Evolutionary conservation across 306 rosid genomes (phyloP).

Genomic region (Dryas drummondii): DNA sequence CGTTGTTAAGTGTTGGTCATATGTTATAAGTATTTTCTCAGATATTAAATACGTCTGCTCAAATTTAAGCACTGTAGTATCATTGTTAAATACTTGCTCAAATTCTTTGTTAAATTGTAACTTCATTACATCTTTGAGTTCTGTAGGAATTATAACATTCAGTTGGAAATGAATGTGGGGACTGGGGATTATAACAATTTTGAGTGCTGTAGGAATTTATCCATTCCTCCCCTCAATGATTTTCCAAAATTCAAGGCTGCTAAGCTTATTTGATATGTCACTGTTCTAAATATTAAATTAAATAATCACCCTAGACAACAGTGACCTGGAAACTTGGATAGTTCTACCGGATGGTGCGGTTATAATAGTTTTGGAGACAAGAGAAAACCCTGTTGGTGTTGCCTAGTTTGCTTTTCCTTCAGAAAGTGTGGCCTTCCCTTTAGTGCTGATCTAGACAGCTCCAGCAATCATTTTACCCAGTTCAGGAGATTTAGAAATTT

Average conservation of each 20-base stretch:
- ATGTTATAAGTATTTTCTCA: too few species aligned
- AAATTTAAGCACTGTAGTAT: too few species aligned
- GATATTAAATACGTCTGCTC: too few species aligned
- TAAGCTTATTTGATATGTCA: background rate
- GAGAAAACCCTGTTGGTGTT: background rate
- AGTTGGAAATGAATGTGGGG: too few species aligned
- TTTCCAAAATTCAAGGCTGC: background rate
- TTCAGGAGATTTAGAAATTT: background rate
- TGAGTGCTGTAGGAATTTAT: too few species aligned
- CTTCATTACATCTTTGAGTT: too few species aligned
- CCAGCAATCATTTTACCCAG: background rate
- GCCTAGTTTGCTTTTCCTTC: background rate
- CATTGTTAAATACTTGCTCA: too few species aligned
- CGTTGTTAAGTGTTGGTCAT: too few species aligned
- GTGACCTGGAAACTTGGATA: background rate
- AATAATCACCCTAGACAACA: background rate
- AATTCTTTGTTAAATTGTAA: too few species aligned
- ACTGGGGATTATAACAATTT: too few species aligned
- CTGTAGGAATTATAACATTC: too few species aligned
- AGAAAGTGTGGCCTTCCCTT: background rate
- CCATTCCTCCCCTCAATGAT: background rate
- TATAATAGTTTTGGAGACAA: background rate
- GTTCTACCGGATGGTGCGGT: background rate
- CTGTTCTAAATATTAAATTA: background rate
- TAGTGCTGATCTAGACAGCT: background rate